Percentiles rank a stretch among this genome's conserved stretches.
phyloP scores from a whole-genome alignment of 2,329 filamentous ascomycete species.

The Grosmannia serpens region DNA sequence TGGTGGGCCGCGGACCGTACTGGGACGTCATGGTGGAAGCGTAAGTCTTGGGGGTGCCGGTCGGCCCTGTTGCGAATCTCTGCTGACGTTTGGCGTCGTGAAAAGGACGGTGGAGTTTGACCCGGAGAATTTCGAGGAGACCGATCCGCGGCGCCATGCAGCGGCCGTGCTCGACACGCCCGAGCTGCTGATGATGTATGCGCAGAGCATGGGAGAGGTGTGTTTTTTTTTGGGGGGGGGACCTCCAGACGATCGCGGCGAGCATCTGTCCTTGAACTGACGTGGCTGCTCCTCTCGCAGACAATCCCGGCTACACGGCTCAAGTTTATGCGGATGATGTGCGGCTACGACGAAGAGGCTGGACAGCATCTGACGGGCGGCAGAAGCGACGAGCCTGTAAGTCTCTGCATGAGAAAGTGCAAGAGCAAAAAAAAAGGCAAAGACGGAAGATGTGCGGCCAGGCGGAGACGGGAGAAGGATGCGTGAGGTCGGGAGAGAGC shows the following conservation, averaged over 20 bases:
- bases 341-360: conserved; percentile 32
- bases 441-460: background rate
- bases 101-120: background rate
- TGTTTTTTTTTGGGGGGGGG: conserved; percentile 17
- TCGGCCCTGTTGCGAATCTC: too few species aligned
- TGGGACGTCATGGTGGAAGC: background rate
- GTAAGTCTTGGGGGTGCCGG: background rate
- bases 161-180: conserved; percentile 43
- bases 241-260: background rate
- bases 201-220: conserved; percentile 42
- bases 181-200: conserved; percentile 48
- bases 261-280: background rate
- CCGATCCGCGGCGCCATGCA: conserved; percentile 36
- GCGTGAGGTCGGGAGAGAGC: too few species aligned
- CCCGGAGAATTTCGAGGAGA: conserved; percentile 23
- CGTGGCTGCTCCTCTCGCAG: conserved; percentile 20
- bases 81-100: background rate
- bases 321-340: conserved; percentile 45
- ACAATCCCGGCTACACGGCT: conserved; percentile 43
- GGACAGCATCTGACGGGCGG: background rate
- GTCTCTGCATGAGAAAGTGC: background rate
- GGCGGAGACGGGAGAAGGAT: background rate
- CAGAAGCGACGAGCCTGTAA: background rate
- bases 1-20: background rate
- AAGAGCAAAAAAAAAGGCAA: background rate